phyloP scores from a whole-genome alignment of 2,329 filamentous ascomycete genomes.

The Botrytis aclada region DNA sequence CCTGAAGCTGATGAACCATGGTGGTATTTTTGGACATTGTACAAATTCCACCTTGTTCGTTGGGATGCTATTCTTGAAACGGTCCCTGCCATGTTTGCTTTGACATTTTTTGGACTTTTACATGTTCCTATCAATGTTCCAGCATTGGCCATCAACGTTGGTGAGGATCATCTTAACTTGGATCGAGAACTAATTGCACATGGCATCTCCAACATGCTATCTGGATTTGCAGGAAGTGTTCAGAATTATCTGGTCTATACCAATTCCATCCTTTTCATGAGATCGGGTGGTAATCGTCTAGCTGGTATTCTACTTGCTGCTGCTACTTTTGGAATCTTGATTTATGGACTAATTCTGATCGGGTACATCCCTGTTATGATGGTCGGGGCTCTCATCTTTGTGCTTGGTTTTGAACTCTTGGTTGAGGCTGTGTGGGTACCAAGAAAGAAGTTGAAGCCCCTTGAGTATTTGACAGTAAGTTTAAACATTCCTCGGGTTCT shows the following conservation, averaged over 20 bases:
- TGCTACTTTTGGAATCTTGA: slow-evolving; percentile 76
- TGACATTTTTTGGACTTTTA: slow-evolving; percentile 95
- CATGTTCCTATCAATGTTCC: slow-evolving; percentile 98
- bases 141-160: slow-evolving; percentile 82
- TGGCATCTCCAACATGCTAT: slow-evolving; percentile 88
- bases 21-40: slow-evolving; percentile 97
- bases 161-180: slow-evolving; percentile 88
- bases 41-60: slow-evolving; percentile 77
- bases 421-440: slow-evolving; percentile 86
- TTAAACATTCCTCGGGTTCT: background rate
- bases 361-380: slow-evolving; percentile 97
- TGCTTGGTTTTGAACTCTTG: slow-evolving; percentile 88
- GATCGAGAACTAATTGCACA: slow-evolving; percentile 91
- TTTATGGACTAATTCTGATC: slow-evolving; percentile 82
- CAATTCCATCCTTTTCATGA: slow-evolving; percentile 95
- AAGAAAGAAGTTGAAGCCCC: slow-evolving; percentile 77
- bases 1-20: slow-evolving; percentile 85
- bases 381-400: slow-evolving; percentile 91
- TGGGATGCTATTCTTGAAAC: slow-evolving; percentile 82
- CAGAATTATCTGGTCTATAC: slow-evolving; percentile 97
- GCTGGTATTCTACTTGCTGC: slow-evolving; percentile 82
- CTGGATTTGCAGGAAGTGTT: slow-evolving; percentile 82
- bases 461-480: slow-evolving; percentile 82
- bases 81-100: slow-evolving; percentile 89
- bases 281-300: slow-evolving; percentile 79